phyloP scores from a whole-genome alignment of 192 early-diverging fungal genomes.

The Linnemannia hyalina region DNA sequence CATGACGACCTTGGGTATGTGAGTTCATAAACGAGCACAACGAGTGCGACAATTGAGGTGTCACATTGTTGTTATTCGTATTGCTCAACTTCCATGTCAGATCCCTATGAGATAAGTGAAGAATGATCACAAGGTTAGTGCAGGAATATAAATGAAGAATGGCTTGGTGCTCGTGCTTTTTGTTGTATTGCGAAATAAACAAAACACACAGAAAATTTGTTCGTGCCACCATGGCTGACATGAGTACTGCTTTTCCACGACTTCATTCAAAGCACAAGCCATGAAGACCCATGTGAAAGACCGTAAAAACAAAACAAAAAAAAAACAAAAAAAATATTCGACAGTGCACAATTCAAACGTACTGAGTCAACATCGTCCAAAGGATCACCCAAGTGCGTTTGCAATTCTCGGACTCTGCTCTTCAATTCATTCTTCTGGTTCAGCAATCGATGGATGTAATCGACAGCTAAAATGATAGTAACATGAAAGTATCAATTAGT shows the following conservation, averaged over 20 bases:
- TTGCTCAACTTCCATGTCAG: slow-evolving; percentile 13
- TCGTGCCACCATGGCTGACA: slow-evolving; percentile 8
- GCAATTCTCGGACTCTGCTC: slow-evolving; percentile 61
- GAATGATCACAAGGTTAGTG: not conserved
- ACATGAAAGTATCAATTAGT: not conserved
- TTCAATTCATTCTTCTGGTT: slow-evolving; percentile 69
- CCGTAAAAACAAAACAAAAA: slow-evolving; percentile 35
- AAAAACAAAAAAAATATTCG: not conserved
- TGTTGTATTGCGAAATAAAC: not conserved
- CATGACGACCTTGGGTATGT: slow-evolving; percentile 1
- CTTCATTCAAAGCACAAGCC: slow-evolving; percentile 6
- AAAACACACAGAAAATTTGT: not conserved
- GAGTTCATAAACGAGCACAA: not conserved
- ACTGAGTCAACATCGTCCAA: slow-evolving; percentile 22
- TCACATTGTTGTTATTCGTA: not conserved
- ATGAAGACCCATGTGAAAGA: slow-evolving; percentile 7
- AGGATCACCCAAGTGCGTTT: slow-evolving; percentile 59
- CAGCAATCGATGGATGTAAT: slow-evolving; percentile 77
- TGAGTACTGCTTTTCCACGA: not conserved
- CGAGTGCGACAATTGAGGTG: not conserved
- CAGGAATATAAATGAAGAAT: not conserved
- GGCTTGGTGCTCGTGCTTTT: not conserved
- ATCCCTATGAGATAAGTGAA: not conserved
- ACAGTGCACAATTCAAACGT: not conserved
- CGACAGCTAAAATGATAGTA: slow-evolving; percentile 65